Conservation (phyloP, 2,329 filamentous ascomycete species). For the Arthroderma sp. region DNA sequence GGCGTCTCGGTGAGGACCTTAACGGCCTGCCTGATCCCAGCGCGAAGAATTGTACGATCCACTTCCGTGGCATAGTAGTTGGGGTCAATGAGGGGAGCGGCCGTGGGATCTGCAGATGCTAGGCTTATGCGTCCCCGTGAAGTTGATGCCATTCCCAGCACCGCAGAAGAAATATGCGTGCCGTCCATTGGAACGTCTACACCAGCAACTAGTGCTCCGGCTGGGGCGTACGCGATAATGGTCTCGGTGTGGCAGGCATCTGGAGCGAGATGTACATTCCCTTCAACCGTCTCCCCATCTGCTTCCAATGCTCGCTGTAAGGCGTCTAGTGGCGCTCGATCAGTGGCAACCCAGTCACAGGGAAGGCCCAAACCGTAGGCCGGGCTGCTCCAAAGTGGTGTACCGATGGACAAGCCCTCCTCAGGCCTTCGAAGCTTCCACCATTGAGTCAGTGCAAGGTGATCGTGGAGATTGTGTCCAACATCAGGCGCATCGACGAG, state of each 20-base stretch:
- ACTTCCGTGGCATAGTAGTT: slow-evolving; percentile 39
- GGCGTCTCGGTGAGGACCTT: slow-evolving; percentile 46
- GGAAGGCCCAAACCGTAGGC: slow-evolving; percentile 47
- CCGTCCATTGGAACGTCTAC: slow-evolving; percentile 36
- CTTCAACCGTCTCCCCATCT: slow-evolving; percentile 50
- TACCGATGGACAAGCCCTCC: too few species aligned
- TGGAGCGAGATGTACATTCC: slow-evolving; percentile 48
- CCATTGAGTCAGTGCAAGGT: slow-evolving; percentile 14
- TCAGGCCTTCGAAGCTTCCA: slow-evolving; percentile 1
- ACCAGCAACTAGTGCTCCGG: too few species aligned
- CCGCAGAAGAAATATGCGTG: slow-evolving; percentile 45
- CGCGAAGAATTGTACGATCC: slow-evolving; percentile 45
- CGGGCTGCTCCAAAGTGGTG: slow-evolving; percentile 31
- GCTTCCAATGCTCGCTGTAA: slow-evolving; percentile 40
- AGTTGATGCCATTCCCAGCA: slow-evolving; percentile 42
- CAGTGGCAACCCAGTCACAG: slow-evolving; percentile 36
- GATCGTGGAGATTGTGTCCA: slow-evolving; percentile 26
- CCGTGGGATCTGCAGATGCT: slow-evolving; percentile 18
- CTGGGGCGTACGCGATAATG: too few species aligned
- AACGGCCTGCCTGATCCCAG: slow-evolving; percentile 46
- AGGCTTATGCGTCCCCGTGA: slow-evolving; percentile 38
- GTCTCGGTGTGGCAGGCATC: slow-evolving; percentile 35
- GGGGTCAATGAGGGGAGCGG: slow-evolving; percentile 33
- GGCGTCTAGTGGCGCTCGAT: slow-evolving; percentile 45
- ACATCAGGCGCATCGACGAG: slow-evolving; percentile 20